Conservation (phyloP, 2,329 filamentous ascomycete species). For the Thielaviopsis euricoi region DNA sequence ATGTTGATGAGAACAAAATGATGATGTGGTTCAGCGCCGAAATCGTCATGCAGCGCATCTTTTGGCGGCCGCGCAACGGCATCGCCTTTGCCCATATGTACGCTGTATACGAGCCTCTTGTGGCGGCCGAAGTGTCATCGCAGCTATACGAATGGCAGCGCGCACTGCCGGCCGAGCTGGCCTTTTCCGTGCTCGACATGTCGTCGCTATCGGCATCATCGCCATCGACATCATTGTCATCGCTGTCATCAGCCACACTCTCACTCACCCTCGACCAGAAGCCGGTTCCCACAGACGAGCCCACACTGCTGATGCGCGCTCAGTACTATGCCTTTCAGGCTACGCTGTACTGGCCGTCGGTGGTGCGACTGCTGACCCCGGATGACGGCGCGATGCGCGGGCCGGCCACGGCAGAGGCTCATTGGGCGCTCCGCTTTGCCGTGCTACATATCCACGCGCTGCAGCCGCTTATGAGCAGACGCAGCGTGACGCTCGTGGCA, state of each 20-base stretch:
- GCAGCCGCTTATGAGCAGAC: too few relatives aligned
- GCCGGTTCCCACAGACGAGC: too few relatives aligned
- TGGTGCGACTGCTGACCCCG: conserved; percentile 12
- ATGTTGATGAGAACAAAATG: conserved; percentile 10
- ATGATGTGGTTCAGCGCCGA: conserved; percentile 15
- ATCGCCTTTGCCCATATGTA: conserved; percentile 12
- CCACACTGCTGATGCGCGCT: conserved; percentile 10
- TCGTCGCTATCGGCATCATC: conserved; percentile 12
- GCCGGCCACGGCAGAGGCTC: too few relatives aligned
- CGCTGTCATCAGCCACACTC: too few relatives aligned
- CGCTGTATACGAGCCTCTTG: conserved; percentile 13
- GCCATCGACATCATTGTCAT: too few relatives aligned
- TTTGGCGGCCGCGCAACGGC: conserved; percentile 12
- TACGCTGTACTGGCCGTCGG: conserved; percentile 13
- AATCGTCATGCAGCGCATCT: conserved; percentile 14
- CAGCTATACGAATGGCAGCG: conserved; percentile 13
- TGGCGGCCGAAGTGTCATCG: conserved; percentile 12
- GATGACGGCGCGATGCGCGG: background rate
- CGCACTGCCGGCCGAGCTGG: conserved; percentile 10
- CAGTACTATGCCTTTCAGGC: conserved; percentile 14
- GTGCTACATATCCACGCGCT: too few relatives aligned
- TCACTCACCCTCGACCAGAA: too few relatives aligned
- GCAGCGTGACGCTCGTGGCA: too few relatives aligned
- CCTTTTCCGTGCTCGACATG: conserved; percentile 7
- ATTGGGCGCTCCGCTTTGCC: too few relatives aligned